phyloP scores from a whole-genome alignment of 208 protist species.

The Leishmania major region DNA sequence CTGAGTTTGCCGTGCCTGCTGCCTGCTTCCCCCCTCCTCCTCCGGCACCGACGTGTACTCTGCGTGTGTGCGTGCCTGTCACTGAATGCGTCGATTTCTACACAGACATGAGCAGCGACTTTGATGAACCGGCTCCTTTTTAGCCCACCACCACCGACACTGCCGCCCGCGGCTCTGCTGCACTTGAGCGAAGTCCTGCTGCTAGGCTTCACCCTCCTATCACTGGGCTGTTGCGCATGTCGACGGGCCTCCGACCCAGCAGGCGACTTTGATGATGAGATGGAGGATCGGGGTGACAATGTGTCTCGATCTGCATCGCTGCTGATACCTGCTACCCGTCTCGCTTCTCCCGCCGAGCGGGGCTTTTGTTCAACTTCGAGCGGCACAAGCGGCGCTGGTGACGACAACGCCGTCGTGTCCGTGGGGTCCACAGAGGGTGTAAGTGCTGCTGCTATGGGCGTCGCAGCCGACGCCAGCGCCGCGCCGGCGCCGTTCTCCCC shows the following conservation, averaged over 20 bases:
- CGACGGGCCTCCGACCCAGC: neutral
- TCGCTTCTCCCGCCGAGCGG: neutral
- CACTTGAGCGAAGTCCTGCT: constrained; percentile 18
- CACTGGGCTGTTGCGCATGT: constrained; percentile 16
- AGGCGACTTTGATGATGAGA: neutral
- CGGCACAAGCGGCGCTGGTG: neutral
- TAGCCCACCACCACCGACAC: neutral
- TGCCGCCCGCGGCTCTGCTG: neutral
- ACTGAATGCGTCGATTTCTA: neutral
- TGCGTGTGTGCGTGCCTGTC: neutral
- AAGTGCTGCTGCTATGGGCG: neutral
- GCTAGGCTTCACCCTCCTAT: constrained; percentile 12
- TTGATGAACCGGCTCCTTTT: neutral
- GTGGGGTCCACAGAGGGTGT: neutral
- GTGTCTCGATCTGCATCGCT: neutral
- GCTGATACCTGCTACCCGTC: neutral
- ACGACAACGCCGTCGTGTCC: neutral
- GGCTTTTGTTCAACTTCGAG: neutral
- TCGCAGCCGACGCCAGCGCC: neutral
- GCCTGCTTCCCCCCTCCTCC: neutral
- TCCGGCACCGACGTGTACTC: neutral
- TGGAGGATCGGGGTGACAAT: neutral
- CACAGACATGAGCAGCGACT: neutral
- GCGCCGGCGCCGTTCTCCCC: neutral
- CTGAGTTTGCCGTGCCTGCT: neutral